phyloP scores from a whole-genome alignment of 768 basidiomycete species.

The Naganishia antarctica region DNA sequence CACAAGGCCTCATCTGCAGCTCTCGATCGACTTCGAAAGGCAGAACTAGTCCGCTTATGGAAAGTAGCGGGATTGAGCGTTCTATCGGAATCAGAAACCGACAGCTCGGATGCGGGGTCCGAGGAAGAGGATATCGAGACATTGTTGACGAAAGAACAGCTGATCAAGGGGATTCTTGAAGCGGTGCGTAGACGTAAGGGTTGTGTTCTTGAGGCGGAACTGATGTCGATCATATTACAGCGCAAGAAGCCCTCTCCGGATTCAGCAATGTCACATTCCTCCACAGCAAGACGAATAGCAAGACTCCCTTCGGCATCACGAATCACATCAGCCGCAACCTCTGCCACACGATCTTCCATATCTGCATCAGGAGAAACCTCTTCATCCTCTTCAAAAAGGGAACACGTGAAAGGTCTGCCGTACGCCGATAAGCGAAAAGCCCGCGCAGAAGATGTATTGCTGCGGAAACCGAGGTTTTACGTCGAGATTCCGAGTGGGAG shows the following conservation, averaged over 20 bases:
- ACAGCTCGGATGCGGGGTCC: conserved; percentile 13
- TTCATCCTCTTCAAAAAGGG: conserved; percentile 11
- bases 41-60: conserved; percentile 47
- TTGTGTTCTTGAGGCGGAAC: too few relatives aligned
- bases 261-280: conserved; percentile 9
- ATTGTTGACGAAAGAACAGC: conserved; percentile 42
- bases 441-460: not conserved
- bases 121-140: conserved; percentile 32
- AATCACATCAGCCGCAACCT: conserved; percentile 3
- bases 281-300: not conserved
- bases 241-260: conserved; percentile 9
- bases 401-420: not conserved
- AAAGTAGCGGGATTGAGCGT: conserved; percentile 47
- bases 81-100: conserved; percentile 14
- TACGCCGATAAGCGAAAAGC: not conserved
- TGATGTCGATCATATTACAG: not conserved
- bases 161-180: conserved; percentile 44
- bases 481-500: not conserved
- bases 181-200: conserved; percentile 33
- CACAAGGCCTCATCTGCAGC: conserved; percentile 41
- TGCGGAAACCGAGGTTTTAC: not conserved
- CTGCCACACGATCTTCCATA: conserved; percentile 20
- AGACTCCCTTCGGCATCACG: conserved; percentile 1
- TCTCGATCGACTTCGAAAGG: conserved; percentile 41
- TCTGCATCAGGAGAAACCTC: conserved; percentile 29